A percentile compares a stretch with the other conserved stretches of the same genome.
phyloP scores from a whole-genome alignment of 176 grass and related monocot genomes.

The Poa pratensis region DNA sequence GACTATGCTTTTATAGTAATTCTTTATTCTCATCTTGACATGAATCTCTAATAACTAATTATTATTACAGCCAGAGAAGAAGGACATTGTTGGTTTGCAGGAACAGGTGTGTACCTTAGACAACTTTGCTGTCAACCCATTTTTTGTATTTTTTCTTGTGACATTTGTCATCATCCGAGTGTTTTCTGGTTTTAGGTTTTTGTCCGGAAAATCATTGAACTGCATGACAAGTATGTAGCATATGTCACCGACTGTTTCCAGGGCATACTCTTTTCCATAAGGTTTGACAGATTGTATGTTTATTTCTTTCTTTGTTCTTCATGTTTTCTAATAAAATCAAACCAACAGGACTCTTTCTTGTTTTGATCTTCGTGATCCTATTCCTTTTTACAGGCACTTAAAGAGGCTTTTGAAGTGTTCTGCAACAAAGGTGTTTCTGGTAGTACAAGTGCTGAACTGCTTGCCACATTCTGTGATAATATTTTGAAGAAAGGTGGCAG shows the following conservation, averaged over 20 bases:
- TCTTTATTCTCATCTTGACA: neutral
- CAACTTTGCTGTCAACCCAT: constrained; percentile 9
- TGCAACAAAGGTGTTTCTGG: constrained; percentile 97
- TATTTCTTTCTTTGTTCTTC: constrained; percentile 1
- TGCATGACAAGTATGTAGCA: constrained; percentile 91
- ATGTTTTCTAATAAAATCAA: constrained; percentile 3
- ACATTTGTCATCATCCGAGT: constrained; percentile 22
- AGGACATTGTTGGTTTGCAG: constrained; percentile 71
- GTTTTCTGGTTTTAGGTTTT: constrained; percentile 66
- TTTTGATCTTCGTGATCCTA: neutral
- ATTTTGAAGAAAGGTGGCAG: constrained; percentile 94
- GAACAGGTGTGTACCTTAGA: constrained; percentile 69
- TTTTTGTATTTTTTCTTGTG: neutral
- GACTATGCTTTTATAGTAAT: neutral
- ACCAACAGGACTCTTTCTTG: neutral
- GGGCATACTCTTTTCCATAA: constrained; percentile 91
- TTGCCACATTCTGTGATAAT: constrained; percentile 91
- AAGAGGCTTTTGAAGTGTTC: constrained; percentile 96
- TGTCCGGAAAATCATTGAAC: constrained; percentile 90
- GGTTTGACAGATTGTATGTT: constrained; percentile 53
- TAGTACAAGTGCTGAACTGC: constrained; percentile 81
- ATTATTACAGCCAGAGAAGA: constrained; percentile 84
- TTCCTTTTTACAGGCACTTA: constrained; percentile 68
- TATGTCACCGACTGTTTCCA: constrained; percentile 94
- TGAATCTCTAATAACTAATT: constrained; percentile 37